Base-by-base conservation (phyloP, 1,139 yeast species). In the Lodderomyces margitis region DNA sequence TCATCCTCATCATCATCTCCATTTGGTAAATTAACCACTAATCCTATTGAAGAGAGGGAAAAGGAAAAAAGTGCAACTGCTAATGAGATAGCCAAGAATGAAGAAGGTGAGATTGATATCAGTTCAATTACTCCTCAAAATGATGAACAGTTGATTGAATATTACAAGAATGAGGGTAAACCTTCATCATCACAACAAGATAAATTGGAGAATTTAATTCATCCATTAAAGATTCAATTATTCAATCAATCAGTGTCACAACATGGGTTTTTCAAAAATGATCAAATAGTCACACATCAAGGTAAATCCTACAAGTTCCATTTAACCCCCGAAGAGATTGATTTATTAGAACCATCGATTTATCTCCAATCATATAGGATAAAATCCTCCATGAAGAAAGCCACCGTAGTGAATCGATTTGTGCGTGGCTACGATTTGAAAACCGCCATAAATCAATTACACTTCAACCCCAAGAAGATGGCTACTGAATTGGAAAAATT, bases 371-470 rank as follows among this genome's bases (percentile, higher is more conserved):
- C 95, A 10, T 83, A 74, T 69, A 76, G 97, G 62, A 75, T 91
- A 55, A 87, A 89, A 61, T 78, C 89, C 20, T 83, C 95, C 4
- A 79, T 85, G 70, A 92, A 92, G 65, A 92, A 92, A 67, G 91
- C 95, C 38, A 88, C 91, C 10, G 73, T 81, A 35, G 86, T 89
- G 41, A 74, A 88, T 50, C 74, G 97, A 52, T 78, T 89, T 61
- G 76, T 91, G 45, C 67, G 85, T 41, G 84, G 85, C 35, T 68
- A 84, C 66, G 77, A 79, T 42, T 80, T 87, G 27, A 79, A 81
- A 54, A 79, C 79, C 38, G 98, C 98, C 43, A 85, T 92, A 51
- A 87, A 92, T 39, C 98, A 91, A 66, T 83, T 92, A 55, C 97
- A 91, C 64, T 92, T 92, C 69, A 81, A 83, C 58, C 77, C 82